A percentile compares a stretch with the other conserved stretches of the same genome.
phyloP scores from a whole-genome alignment of 768 basidiomycete genomes.

The Asterophora parasitica region DNA sequence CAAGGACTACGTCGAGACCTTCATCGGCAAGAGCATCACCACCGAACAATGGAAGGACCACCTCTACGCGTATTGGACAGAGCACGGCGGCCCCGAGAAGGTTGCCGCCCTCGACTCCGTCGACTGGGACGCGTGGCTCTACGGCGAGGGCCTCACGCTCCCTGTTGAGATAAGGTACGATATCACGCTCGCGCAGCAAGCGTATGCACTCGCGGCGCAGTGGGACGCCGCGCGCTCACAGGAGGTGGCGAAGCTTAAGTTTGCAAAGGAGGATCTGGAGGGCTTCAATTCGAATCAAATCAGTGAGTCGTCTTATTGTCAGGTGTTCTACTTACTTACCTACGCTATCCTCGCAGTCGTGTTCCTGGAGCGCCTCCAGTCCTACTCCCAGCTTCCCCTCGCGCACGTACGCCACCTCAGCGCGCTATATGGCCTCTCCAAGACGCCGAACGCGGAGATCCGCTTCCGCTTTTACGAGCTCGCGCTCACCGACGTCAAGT shows the following conservation, averaged over 20 bases:
- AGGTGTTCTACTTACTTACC: background rate
- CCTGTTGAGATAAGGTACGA: conserved; percentile 78
- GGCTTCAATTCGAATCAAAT: conserved; percentile 74
- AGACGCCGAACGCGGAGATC: conserved; percentile 72
- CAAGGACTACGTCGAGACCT: conserved; percentile 76
- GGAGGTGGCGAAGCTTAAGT: conserved; percentile 44
- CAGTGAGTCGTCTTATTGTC: conserved; percentile 34
- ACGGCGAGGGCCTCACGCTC: conserved; percentile 70
- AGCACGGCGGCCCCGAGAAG: conserved; percentile 55
- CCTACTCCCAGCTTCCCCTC: conserved; percentile 56
- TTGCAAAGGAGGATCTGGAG: conserved; percentile 56
- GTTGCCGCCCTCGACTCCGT: conserved; percentile 61
- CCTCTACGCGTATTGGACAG: conserved; percentile 64
- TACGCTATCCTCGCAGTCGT: conserved; percentile 45
- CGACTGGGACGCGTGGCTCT: conserved; percentile 86
- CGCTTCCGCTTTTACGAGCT: conserved; percentile 75
- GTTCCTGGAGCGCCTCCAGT: conserved; percentile 77
- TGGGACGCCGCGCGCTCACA: conserved; percentile 66
- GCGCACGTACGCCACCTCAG: conserved; percentile 59
- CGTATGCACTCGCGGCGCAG: conserved; percentile 64
- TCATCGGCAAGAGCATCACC: conserved; percentile 77
- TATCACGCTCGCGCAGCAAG: conserved; percentile 58
- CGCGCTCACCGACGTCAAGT: conserved; percentile 48
- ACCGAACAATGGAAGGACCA: conserved; percentile 82
- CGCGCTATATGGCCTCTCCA: conserved; percentile 39